Base-by-base conservation (phyloP, 108 stramenopile species). In the Bacterosira constricta region DNA sequence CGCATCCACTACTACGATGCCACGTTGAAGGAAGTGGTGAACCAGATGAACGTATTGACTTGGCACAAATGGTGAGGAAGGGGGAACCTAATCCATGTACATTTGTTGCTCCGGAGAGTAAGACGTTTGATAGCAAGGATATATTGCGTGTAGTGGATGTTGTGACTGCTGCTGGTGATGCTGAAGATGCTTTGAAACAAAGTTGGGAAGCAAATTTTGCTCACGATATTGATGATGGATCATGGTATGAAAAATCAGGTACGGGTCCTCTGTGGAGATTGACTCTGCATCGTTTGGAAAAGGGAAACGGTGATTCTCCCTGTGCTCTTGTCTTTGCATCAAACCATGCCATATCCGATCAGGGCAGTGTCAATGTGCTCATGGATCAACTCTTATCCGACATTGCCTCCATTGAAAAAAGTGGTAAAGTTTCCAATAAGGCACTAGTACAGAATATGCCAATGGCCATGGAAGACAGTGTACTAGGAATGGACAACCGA, bases 341-440 rank as follows among this genome's bases (percentile, higher is more conserved):
- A 57, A 95, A 95, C 67, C 94, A 95, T 63, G 88, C 88, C 57
- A 90, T 95, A 57, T 89, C 87, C 12, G 94, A 95, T 69, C 94
- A 95, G 65, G 75, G 81, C 25, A 83, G 83, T 32, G 90, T 83
- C 21, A 89, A 88, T 69, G 66, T 88, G n/a, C 71, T 92, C 17
- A 74, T 81, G 47, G 91, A 91, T 73, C 90, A 92, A 66, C 70
- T 91, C 46, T 25, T 92, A 32, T 51, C 64, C 23, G 76, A 86
- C 36, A 44, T 90, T 18, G 81, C 79, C 32, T 72, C 77, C 1
- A 82, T 90, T 41, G 89, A 90, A 66, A 34, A 54, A 17, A 59
- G 37, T 8, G 77, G 79, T 8, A 27, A 49, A 13, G 65, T 71
- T 8, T 8, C 37, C 3, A 64, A 69, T 36, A 85, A 63, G 58